Conservation (phyloP, 225 moss, liverwort and hornwort species). For the Climacium dendroides region DNA sequence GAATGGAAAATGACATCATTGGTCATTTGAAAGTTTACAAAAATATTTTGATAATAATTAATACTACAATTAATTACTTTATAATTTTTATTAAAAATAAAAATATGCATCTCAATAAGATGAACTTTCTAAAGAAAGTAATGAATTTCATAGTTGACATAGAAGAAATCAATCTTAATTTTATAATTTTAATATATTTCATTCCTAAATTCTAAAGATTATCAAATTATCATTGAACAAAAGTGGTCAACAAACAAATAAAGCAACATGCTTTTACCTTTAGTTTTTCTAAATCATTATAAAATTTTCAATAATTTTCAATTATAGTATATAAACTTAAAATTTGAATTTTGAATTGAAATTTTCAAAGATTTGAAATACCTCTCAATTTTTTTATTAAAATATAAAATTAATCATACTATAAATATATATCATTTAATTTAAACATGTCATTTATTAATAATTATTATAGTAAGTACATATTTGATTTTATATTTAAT, state of each 20-base stretch:
- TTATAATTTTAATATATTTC: background rate
- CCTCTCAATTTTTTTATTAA: background rate
- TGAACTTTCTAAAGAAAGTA: background rate
- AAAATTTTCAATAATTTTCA: background rate
- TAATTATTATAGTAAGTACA: accelerated
- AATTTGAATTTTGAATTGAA: background rate
- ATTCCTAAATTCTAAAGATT: background rate
- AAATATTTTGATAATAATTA: background rate
- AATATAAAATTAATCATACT: background rate
- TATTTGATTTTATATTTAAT: background rate
- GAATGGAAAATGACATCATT: background rate
- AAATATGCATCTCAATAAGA: accelerated
- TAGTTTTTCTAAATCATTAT: too few relatives aligned
- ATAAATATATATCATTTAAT: background rate
- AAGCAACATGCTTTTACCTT: too few relatives aligned
- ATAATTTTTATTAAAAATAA: background rate
- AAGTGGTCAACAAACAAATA: background rate
- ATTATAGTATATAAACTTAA: background rate
- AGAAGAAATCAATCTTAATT: background rate
- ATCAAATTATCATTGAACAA: too few relatives aligned
- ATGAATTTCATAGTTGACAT: background rate
- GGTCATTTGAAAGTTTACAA: accelerated
- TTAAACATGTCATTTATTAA: background rate
- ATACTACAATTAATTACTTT: background rate
- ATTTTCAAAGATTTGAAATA: accelerated